Evolutionary conservation across 345 rosid species (phyloP).

Genomic region (Moringa oleifera): DNA sequence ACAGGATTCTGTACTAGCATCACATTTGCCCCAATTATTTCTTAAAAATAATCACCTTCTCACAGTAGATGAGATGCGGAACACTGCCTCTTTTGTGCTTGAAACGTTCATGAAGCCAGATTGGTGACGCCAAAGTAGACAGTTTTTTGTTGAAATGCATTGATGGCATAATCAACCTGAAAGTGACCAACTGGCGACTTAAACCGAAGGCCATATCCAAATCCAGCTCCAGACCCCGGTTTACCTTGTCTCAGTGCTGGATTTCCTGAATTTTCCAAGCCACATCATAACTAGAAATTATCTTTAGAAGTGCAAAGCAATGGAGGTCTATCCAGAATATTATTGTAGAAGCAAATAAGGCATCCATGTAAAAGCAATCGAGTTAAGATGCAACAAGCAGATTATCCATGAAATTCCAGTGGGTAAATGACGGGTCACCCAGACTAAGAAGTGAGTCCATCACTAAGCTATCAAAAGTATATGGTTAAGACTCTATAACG

Average conservation of each 20-base stretch:
- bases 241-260: constrained; percentile 79
- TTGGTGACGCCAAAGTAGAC: constrained; percentile 82
- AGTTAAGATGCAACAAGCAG: background rate
- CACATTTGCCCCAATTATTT: background rate
- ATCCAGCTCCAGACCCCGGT: constrained; percentile 80
- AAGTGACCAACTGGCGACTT: constrained; percentile 66
- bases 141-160: constrained; percentile 74
- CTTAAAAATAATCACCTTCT: background rate
- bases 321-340: background rate
- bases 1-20: background rate
- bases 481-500: too few species aligned
- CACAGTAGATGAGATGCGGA: background rate
- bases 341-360: too few species aligned
- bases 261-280: constrained; percentile 55
- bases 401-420: background rate
- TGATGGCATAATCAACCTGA: constrained; percentile 63
- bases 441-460: background rate
- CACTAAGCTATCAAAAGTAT: background rate
- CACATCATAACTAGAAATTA: background rate
- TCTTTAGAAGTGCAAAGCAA: background rate
- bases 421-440: background rate
- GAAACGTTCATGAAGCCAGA: constrained; percentile 41
- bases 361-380: background rate
- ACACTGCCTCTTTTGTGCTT: background rate
- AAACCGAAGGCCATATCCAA: constrained; percentile 65